Base-by-base conservation (phyloP, 2,329 filamentous ascomycete genomes). In the Zasmidium citrigriseum region DNA sequence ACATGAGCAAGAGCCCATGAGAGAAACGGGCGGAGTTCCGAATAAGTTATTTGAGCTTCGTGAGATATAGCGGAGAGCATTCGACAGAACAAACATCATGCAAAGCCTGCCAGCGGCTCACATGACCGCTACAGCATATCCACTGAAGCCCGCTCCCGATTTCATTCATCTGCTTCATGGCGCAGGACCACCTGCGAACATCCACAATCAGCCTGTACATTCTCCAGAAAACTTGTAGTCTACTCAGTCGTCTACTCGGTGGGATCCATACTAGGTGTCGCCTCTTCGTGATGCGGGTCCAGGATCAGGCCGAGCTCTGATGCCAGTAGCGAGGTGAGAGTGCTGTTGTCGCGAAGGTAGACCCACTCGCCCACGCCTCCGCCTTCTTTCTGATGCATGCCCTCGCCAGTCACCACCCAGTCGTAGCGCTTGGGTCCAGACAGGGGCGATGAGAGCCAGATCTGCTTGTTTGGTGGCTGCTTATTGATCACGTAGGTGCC, bases 401-500 rank as follows among this genome's bases (percentile, higher is more conserved):
- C 81, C 68, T 95, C 90, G 58, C 87, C 86, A 48, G 80, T 68
- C 52, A 93, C 74, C 55, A 96, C 89, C 84, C 90, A 99, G 75
- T 98, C 93, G 78, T 89, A 99, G 58, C 93, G 88, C 78, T 97
- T 97, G 14, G 95, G 95, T 0, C 95, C 95, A 4, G 90, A 93
- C 54, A 91, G 80, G 3, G 95, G 95, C 46, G 91, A 96, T 38
- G 91, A 95, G 47, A 98, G 86, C 95, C 95, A 99, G 72, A 99
- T 96, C 70, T 88, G 95, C 81, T 92, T 95, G 82, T 97, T 98
- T 20, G 93, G 92, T 0, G 95, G 95, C 76, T 99, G 95, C 77
- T 99, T 99, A 84, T 99, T 99, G 78, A 99, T 84, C 60, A 99
- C 90, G 73, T 96, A 99, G 25, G 86, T 93, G 62, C 93, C 92